These are phyloP conservation scores for Fusarium globosum DNA, from an alignment of 2,329 filamentous ascomycete genomes.

Conservation along the genomic window DNA sequence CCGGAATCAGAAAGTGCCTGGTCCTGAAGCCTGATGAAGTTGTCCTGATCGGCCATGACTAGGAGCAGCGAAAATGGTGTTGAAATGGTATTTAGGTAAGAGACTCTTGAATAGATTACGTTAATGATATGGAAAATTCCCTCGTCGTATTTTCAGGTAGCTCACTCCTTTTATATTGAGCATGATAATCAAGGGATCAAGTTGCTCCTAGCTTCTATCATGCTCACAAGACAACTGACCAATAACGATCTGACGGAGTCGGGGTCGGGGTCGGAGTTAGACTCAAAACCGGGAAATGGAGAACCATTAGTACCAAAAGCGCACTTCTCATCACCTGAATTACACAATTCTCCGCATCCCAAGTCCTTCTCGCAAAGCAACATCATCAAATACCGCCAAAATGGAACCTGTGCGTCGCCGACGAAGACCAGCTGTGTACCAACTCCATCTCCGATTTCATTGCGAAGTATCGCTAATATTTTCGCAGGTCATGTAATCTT, in stretches of 20 bases:
- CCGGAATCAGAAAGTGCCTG: background rate
- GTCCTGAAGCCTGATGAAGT: background rate
- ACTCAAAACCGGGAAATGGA: constrained; percentile 12
- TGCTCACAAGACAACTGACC: accelerated
- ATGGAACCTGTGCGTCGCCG: constrained; percentile 40
- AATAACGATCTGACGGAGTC: background rate
- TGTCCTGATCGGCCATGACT: background rate
- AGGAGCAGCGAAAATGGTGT: background rate
- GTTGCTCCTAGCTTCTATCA: background rate
- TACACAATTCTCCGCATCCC: background rate
- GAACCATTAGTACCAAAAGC: background rate
- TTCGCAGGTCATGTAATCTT: constrained; percentile 52
- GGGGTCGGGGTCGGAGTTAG: background rate
- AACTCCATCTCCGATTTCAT: accelerated
- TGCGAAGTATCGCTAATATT: background rate
- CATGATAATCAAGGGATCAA: background rate
- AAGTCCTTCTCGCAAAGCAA: too few relatives aligned
- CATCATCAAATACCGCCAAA: background rate
- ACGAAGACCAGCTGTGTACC: constrained; percentile 46
- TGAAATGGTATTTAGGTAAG: too few relatives aligned
- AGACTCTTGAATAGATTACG: accelerated
- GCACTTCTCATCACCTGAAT: constrained; percentile 9
- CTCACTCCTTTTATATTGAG: background rate
- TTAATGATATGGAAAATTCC: background rate
- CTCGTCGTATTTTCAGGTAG: background rate